Evolutionary conservation across 306 rosid species (phyloP), one percentile per base, ranked within the genome.

Genomic region (Vigna nakashimae): DNA sequence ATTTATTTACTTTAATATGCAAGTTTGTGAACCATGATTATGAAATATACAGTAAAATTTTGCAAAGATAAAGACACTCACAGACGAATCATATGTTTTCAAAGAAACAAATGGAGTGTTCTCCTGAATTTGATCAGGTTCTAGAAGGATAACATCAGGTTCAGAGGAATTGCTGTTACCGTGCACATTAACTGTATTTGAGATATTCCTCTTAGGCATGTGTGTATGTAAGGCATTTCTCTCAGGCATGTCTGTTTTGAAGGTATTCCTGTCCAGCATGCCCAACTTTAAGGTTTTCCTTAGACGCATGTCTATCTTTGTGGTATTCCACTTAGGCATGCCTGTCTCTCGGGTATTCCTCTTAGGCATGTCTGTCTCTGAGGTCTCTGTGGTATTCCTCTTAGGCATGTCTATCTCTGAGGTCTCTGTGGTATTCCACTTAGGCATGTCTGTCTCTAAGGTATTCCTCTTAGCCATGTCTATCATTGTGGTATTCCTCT

Each of bases 81-180:
- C 96, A 18, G 82, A 75, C 71, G 65, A 13, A 79, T 81, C 75
- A 12, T 28, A 71, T 2, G 6, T 5, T 72, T 45, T 82, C 10
- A 86, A 71, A 67, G 60, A 58, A 10, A 69, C 50, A 22, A 77
- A 85, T 17, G 92, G 84, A 38, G 81, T 56, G 78, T 68, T 42
- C 74, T 40, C 84, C 49, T 53, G 13, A 70, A 62, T 57, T 55
- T 87, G 82, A 82, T 75, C 52, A 20, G 49, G 70, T 11, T 90
- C 89, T 42, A 75, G 20, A 75, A 60, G 49, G 42, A 82, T 22
- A 66, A 76, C 52, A 76, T 89, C 88, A 10, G 82, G 22, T 48
- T 90, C 91, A 38, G 87, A 72, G 17, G 81, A 64, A 73, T 80
- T 66, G 51, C 50, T 73, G 30, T 20, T 20, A 20, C 22, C 22